Evolutionary conservation across 805 yeast genomes (phyloP).

Genomic region (Wickerhamiella kurtzmanii): DNA sequence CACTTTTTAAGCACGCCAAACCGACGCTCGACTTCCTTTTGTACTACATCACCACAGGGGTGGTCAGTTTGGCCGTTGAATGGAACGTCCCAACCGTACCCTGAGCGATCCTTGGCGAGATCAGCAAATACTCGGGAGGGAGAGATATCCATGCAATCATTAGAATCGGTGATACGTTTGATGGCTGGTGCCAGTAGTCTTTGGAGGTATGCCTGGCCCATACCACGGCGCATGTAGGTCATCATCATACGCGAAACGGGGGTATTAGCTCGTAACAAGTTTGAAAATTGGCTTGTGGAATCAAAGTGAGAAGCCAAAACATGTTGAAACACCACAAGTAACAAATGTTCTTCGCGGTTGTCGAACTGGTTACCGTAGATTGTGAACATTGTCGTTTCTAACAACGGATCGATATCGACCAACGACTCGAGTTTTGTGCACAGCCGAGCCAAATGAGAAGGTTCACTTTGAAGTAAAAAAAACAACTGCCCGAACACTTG

Average conservation of each 20-base stretch:
- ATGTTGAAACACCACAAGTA: constrained; percentile 28
- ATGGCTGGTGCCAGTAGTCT: constrained; percentile 22
- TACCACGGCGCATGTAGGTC: constrained; percentile 29
- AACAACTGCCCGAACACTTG: constrained; percentile 26
- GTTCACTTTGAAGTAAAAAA: constrained; percentile 28
- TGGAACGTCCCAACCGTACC: constrained; percentile 1
- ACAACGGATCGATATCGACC: constrained; percentile 28
- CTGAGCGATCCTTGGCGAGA: constrained; percentile 10
- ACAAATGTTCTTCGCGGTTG: constrained; percentile 29
- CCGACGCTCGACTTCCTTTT: constrained; percentile 21
- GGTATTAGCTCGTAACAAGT: constrained; percentile 28
- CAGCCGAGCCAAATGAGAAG: constrained; percentile 26
- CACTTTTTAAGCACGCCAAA: constrained; percentile 15
- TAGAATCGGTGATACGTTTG: constrained; percentile 19
- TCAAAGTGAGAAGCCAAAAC: constrained; percentile 29
- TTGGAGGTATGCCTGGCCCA: constrained; percentile 28
- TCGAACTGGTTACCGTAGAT: constrained; percentile 32
- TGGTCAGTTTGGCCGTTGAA: constrained; percentile 22
- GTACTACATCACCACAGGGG: constrained; percentile 18
- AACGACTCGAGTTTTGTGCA: constrained; percentile 22
- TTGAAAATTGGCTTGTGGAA: constrained; percentile 24
- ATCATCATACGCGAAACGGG: constrained; percentile 31
- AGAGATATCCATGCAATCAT: constrained; percentile 23
- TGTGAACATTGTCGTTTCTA: constrained; percentile 30
- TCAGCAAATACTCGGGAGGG: constrained; percentile 26